Percentiles rank a stretch among this genome's conserved stretches.
Conservation (phyloP, 495 filamentous ascomycete genomes). For the Lindgomyces ingoldianus region DNA sequence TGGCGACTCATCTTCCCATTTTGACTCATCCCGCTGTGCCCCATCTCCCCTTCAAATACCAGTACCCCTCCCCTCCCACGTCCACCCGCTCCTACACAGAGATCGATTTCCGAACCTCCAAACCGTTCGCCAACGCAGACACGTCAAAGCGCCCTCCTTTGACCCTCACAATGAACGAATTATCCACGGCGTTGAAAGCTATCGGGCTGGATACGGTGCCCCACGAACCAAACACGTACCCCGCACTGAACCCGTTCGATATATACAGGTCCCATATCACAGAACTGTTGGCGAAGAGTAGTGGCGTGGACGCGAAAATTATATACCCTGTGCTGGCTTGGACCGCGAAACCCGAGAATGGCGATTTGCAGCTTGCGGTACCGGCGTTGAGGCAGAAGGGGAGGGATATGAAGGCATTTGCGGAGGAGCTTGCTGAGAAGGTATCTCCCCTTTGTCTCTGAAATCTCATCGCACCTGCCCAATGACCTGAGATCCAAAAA, state of each 20-base stretch:
- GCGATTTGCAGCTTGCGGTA: conserved; percentile 79
- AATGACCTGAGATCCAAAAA: no score
- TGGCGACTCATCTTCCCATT: conserved; percentile 24
- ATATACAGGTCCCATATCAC: conserved; percentile 84
- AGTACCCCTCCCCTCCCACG: background rate
- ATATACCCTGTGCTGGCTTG: conserved; percentile 78
- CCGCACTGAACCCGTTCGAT: conserved; percentile 80
- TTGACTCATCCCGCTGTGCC: conserved; percentile 26
- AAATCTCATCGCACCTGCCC: conserved; percentile 24
- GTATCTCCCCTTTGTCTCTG: conserved; percentile 55
- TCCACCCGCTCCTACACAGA: conserved; percentile 10
- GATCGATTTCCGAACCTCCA: background rate
- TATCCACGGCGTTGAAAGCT: conserved; percentile 22
- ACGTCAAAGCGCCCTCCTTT: conserved; percentile 1
- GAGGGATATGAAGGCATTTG: conserved; percentile 44
- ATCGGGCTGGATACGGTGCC: conserved; percentile 30
- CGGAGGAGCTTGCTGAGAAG: conserved; percentile 21
- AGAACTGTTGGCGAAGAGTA: conserved; percentile 67
- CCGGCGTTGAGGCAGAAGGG: conserved; percentile 67
- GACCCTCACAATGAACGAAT: conserved; percentile 32
- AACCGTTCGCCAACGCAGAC: conserved; percentile 12
- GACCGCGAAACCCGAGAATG: conserved; percentile 85
- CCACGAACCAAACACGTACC: conserved; percentile 46
- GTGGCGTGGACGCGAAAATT: conserved; percentile 67
- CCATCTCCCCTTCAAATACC: background rate